phyloP scores from a whole-genome alignment of 2,329 filamentous ascomycete species.

The Pseudonectria buxi region DNA sequence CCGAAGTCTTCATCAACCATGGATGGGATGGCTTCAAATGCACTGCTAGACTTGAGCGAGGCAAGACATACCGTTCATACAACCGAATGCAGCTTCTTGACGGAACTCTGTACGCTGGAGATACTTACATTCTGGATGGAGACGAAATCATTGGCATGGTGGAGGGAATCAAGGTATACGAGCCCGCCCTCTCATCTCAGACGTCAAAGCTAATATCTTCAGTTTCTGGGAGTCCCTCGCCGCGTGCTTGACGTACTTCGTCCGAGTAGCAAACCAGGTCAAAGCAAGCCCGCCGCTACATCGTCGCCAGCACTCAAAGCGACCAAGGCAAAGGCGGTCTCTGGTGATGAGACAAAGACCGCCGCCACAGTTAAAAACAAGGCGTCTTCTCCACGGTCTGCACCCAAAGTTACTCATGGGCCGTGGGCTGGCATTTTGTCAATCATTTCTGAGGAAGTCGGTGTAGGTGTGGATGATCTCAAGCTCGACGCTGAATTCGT shows the following conservation, averaged over 20 bases:
- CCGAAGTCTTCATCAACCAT: constrained; percentile 54
- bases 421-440: constrained; percentile 15
- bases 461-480: constrained; percentile 60
- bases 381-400: too few relatives aligned
- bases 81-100: constrained; percentile 51
- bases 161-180: constrained; percentile 45
- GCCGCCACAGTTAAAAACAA: too few relatives aligned
- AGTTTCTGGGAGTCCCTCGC: constrained; percentile 11
- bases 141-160: constrained; percentile 41
- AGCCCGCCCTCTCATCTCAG: background rate
- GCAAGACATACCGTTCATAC: constrained; percentile 48
- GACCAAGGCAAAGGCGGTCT: constrained; percentile 31
- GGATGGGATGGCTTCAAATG: constrained; percentile 51
- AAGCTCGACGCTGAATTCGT: constrained; percentile 46
- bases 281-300: background rate
- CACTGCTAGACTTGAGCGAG: constrained; percentile 16
- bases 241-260: constrained; percentile 10
- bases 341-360: too few relatives aligned
- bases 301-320: background rate
- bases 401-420: background rate
- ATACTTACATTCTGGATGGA: constrained; percentile 51
- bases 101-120: constrained; percentile 33
- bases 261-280: background rate
- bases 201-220: background rate
- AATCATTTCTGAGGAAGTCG: constrained; percentile 59